Percentiles rank a stretch among this genome's conserved stretches.
These are phyloP conservation scores for Cicer yamashitae DNA, from an alignment of 306 rosid species.

Conservation along the genomic window DNA sequence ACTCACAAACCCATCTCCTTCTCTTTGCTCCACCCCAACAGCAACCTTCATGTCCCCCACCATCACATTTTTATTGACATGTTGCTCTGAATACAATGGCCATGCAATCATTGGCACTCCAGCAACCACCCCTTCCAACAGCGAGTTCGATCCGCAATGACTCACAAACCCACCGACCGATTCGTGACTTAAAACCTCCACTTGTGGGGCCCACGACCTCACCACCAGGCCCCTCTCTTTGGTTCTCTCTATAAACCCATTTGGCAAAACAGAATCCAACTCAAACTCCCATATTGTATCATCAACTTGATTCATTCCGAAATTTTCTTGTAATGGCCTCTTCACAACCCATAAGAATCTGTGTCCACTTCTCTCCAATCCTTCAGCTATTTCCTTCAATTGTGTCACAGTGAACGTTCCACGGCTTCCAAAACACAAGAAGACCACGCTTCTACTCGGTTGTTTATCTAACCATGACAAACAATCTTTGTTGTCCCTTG, in stretches of 20 bases:
- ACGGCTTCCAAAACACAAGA: conserved; percentile 20
- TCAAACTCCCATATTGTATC: not conserved
- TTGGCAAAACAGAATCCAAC: not conserved
- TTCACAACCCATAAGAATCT: conserved; percentile 19
- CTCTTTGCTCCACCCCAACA: not conserved
- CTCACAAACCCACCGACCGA: not conserved
- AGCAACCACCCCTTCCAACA: conserved; percentile 8
- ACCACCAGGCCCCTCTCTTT: conserved; percentile 14
- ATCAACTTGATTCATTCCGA: not conserved
- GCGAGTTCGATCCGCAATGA: conserved; percentile 13
- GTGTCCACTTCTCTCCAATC: conserved; percentile 13
- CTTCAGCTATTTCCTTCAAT: conserved; percentile 22
- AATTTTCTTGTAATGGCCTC: not conserved
- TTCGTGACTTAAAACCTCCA: not conserved
- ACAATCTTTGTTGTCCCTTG: not conserved
- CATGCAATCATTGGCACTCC: conserved; percentile 16
- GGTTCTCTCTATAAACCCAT: conserved; percentile 5
- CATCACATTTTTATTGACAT: conserved; percentile 12
- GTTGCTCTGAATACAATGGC: conserved; percentile 6
- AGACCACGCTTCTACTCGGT: conserved; percentile 1
- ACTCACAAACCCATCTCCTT: conserved; percentile 4
- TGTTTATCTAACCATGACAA: conserved; percentile 13
- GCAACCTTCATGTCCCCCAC: conserved; percentile 3
- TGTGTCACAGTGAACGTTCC: not conserved
- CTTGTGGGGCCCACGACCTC: conserved; percentile 2